Base-by-base conservation (phyloP, 2,329 filamentous ascomycete species). In the Trichocomaceae sp. region DNA sequence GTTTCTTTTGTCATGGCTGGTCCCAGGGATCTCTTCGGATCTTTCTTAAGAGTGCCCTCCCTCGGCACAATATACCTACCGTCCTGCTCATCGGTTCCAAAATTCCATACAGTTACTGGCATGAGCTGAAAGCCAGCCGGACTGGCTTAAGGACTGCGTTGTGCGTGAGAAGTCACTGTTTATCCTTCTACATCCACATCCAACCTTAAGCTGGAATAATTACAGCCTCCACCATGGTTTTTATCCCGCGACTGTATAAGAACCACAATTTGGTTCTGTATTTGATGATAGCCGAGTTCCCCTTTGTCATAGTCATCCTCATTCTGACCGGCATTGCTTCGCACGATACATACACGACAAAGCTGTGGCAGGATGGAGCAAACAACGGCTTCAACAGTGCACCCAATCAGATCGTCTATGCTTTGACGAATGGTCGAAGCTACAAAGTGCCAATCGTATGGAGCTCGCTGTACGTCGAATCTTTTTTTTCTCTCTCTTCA, bases 371-470 rank as follows among this genome's bases (percentile, higher is more conserved):
- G 61, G 80, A 84, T 65, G 83, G 83, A 48, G 78, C 77, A 37
- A 73, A 79, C 57, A 77, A 81, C 64, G 83, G 83, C 29, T 85
- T 82, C 72, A 85, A 85, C 65, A 83, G 81, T 61, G 74, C 79
- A 29, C 82, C 83, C 3, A 74, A 74, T 53, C 75, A 78, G 50
- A 71, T 78, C 1, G 59, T 85, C 1, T 85, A 85, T 62, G 77
- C 78, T 12, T 75, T 76, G 57, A 81, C 82, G 15, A 85, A 85
- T 60, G 81, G 84, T 63, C 67, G 71, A 57, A 72, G 79, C 3
- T 78, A 80, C 26, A 73, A 72, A 19, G 71, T 72, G 10, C 83
- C 83, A 13, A 64, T 79, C 54, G 75, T 83, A 19, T 85, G 83
- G 83, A 83, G 79, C 64, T 70, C 70, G 66, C 81, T 82, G 83